Evolutionary conservation across 108 stramenopile genomes (phyloP), one percentile per base, ranked within the genome.

Genomic region (Aurantiochytrium sp.): DNA sequence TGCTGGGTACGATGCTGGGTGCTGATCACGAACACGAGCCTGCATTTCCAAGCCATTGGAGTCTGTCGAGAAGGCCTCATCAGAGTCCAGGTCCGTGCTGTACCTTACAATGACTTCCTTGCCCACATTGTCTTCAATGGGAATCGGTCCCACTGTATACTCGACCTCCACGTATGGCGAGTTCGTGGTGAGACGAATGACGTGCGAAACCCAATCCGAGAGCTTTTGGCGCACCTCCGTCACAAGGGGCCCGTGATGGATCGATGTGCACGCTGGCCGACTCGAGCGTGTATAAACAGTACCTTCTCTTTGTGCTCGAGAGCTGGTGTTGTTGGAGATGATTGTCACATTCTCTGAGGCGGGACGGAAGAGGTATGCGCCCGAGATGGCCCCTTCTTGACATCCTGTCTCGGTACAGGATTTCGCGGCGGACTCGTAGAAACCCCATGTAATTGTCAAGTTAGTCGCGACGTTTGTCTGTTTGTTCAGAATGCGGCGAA

Each of bases 351-450:
- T 5, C 21, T 87, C 88, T 28, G 91, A 88, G 90, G 93, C 93
- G 21, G 98, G 97, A 71, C 98, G 94, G 88, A 99, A 98, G n/a
- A 99, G 96, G 90, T 99, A 99, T 3, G 98, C 98, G 44, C 98
- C 98, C 12, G 96, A 96, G 5, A 14, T 3, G 18, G 87, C 16
- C 8, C 64, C 64, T n/a, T 6, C 2, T 5, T 19, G 44, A 23
- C 60, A 69, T 4, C 60, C 42, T 0, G 16, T 23, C 28, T 43
- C 18, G 58, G 57, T n/a, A 19, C 58, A 57, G 28, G 23, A 29
- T 45, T 87, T 87, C 23, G 47, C 35, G 29, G 73, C 44, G 4
- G 83, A 87, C 23, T 87, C 51, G 60, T 90, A 90, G 55, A n/a
- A 90, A 5, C 58, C 58, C 83, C 83, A 90, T 4, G 42, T 43